Evolutionary conservation across 768 basidiomycete species (phyloP), one percentile per base, ranked within the genome.

Genomic region (Lactifluus rugatus): DNA sequence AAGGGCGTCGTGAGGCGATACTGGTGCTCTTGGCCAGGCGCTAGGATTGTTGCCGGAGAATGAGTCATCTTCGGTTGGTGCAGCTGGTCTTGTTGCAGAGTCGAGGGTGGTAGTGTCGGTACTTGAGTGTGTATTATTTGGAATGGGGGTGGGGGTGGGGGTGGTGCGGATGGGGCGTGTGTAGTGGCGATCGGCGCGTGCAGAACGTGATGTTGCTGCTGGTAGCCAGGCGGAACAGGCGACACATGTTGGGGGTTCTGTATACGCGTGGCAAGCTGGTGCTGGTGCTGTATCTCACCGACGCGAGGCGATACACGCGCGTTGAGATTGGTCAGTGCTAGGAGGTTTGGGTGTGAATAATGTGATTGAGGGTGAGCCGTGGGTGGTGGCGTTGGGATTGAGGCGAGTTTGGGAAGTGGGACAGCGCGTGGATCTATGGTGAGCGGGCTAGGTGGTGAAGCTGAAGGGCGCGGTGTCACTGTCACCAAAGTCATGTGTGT

Each of bases 141-240:
- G 21, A 9, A 9, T 31, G n/a, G 25, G 11, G 47, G 52, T 32
- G 25, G 10, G 31, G 39, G 31, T 41, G 45, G 37, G 52, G 25
- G 28, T 48, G 53, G 53, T 49, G 52, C 41, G 32, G 36, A 1
- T 54, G 44, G 52, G 34, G 52, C 58, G 52, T 59, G 58, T 54
- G 17, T 25, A n/a, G 28, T 21, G 52, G 19, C 52, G 45, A 37
- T 42, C 14, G 48, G 41, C 52, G 48, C 32, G 52, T 54, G 48
- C 3, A 21, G 39, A 31, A 31, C 52, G 10, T 42, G 52, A 23
- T 54, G 57, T 11, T 53, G 57, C 3, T 46, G 51, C 3, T 48
- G 39, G 32, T 54, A 34, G 25, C 14, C 7, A n/a, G 17, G 17
- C 9, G 6, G 51, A 52, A 41, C 17, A n/a, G 32, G 9, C 4